phyloP scores from a whole-genome alignment of 345 rosid genomes.

The Brassica napus region DNA sequence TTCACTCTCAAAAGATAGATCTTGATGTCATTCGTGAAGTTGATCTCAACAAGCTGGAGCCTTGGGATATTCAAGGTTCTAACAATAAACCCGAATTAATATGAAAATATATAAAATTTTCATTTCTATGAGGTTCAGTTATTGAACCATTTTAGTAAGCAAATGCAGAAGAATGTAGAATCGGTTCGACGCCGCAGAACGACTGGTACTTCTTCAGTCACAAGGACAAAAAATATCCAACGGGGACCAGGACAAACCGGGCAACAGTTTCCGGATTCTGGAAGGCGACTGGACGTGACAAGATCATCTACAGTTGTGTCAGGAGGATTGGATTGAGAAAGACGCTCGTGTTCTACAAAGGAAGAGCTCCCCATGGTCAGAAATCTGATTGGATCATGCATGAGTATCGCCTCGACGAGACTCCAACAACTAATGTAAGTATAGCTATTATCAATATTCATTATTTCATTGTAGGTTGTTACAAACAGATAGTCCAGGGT shows the following conservation, averaged over 20 bases:
- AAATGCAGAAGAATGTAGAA: slow-evolving; percentile 77
- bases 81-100: slow-evolving; percentile 7
- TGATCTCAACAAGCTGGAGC: slow-evolving; percentile 98
- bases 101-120: not conserved
- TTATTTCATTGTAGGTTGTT: not conserved
- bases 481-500: not conserved
- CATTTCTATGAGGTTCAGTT: not conserved
- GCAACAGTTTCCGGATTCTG: slow-evolving; percentile 95
- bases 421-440: slow-evolving; percentile 46
- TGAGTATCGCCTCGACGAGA: slow-evolving; percentile 89
- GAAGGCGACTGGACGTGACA: slow-evolving; percentile 98
- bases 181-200: slow-evolving; percentile 90
- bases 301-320: slow-evolving; percentile 75
- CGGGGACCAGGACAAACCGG: slow-evolving; percentile 91
- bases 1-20: slow-evolving; percentile 78
- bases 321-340: slow-evolving; percentile 83
- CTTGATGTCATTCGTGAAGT: slow-evolving; percentile 97
- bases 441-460: not conserved
- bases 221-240: slow-evolving; percentile 96
- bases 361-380: slow-evolving; percentile 96
- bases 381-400: slow-evolving; percentile 99
- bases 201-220: slow-evolving; percentile 99
- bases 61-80: slow-evolving; percentile 96
- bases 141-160: not conserved
- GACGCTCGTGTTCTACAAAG: slow-evolving; percentile 89